Evolutionary conservation across 768 basidiomycete genomes (phyloP).

Genomic region (Tulasnella sp.): DNA sequence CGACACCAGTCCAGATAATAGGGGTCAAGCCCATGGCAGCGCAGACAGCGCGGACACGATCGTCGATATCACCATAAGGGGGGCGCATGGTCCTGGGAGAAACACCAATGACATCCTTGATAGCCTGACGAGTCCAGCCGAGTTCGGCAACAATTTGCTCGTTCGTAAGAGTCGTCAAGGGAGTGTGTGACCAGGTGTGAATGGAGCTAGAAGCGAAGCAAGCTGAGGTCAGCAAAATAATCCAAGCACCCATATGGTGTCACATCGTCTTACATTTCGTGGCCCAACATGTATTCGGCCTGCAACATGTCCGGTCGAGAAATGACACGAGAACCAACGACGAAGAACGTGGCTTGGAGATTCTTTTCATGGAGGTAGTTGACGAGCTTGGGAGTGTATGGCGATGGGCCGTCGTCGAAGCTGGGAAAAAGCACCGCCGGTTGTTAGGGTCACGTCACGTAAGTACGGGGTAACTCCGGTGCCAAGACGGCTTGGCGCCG

Average conservation of each 20-base stretch:
- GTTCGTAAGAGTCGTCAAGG: constrained; percentile 52
- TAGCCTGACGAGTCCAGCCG: constrained; percentile 83
- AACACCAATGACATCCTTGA: constrained; percentile 50
- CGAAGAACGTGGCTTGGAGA: constrained; percentile 81
- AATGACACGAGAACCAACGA: constrained; percentile 69
- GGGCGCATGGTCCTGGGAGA: constrained; percentile 52
- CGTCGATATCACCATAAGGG: constrained; percentile 82
- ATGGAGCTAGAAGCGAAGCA: constrained; percentile 46
- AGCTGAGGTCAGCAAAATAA: background rate
- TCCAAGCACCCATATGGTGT: too few species aligned
- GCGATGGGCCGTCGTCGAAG: constrained; percentile 83
- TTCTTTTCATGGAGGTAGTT: constrained; percentile 58
- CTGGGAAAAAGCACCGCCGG: background rate
- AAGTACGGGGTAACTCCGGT: background rate
- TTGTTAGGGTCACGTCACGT: background rate
- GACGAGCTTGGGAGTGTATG: constrained; percentile 67
- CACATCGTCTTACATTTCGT: constrained; percentile 12
- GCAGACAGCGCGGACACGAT: constrained; percentile 85
- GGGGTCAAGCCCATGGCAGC: constrained; percentile 87
- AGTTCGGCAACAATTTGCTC: constrained; percentile 87
- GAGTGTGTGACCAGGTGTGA: constrained; percentile 83
- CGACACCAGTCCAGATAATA: constrained; percentile 62
- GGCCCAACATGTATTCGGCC: constrained; percentile 44
- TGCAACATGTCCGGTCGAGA: constrained; percentile 67
- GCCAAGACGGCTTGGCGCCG: constrained; percentile 30